These are phyloP conservation scores for Xerocomellus dryophilus DNA, from an alignment of 768 basidiomycete species.

Conservation along the genomic window DNA sequence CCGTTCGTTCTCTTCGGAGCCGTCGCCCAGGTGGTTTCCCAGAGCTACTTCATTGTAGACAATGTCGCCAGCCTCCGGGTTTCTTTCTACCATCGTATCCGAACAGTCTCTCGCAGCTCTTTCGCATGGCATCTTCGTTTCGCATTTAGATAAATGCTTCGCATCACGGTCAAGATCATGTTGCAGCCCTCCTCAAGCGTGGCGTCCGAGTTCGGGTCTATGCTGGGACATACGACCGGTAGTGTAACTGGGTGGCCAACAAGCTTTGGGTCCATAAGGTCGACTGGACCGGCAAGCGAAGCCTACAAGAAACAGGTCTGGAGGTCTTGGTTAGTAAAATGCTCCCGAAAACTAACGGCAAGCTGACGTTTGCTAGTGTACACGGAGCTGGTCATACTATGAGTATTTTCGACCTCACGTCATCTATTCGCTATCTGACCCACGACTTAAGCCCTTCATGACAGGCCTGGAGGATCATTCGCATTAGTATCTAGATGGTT, in stretches of 20 bases:
- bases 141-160: slow-evolving; percentile 61
- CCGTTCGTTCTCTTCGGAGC: slow-evolving; percentile 2
- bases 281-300: slow-evolving; percentile 56
- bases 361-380: slow-evolving; percentile 63
- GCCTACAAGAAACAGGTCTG: slow-evolving; percentile 44
- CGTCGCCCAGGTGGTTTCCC: slow-evolving; percentile 1
- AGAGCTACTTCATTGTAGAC: slow-evolving; percentile 3
- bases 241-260: slow-evolving; percentile 65
- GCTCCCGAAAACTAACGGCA: slow-evolving; percentile 49
- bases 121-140: slow-evolving; percentile 48
- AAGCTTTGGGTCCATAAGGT: slow-evolving; percentile 56
- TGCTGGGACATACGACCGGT: slow-evolving; percentile 54
- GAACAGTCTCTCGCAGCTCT: slow-evolving; percentile 37
- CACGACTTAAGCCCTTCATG: slow-evolving; percentile 54
- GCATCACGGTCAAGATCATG: slow-evolving; percentile 55
- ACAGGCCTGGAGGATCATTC: slow-evolving; percentile 62
- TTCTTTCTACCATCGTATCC: slow-evolving; percentile 22
- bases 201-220: slow-evolving; percentile 52
- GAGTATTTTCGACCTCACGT: slow-evolving; percentile 16
- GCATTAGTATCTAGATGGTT: slow-evolving; percentile 68
- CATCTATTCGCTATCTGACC: slow-evolving; percentile 16
- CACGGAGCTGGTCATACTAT: slow-evolving; percentile 71
- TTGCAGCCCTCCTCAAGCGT: slow-evolving; percentile 53
- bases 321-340: slow-evolving; percentile 52
- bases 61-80: neutral